Evolutionary conservation across 2,329 filamentous ascomycete genomes (phyloP), one percentile per base, ranked within the genome.

Genomic region (Tolypocladium cylindrosporum): DNA sequence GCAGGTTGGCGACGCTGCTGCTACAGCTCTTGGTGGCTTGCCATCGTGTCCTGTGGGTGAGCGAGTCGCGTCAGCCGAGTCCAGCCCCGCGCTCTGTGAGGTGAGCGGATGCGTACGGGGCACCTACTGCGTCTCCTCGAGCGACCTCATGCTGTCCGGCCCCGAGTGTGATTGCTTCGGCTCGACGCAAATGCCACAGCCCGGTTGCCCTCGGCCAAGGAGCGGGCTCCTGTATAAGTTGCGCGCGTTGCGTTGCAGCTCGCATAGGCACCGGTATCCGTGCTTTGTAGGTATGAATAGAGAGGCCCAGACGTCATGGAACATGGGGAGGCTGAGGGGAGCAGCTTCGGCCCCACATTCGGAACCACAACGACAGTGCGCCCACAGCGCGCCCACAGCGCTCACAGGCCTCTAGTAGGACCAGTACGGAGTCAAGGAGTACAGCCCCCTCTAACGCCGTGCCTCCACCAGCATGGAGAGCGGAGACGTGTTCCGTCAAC

Each of bases 21-120:
- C 80, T 79, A 66, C 84, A 76, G 64, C 74, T 76, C 67, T 84
- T 80, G 42, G 87, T 85, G 65, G 79, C 76, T 66, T 82, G 76
- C 89, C 88, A 91, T 81, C 85, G 81, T 69, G 77, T 75, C 69
- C 88, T 90, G 65, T 39, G 56, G 19, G 11, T 4, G 40, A 24
- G 34, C 16, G 37, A 53, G 57, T 57, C 58, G 45, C 54, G 57
- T 61, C 54, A 60, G 58, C 40, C 36, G 19, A 6, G 36, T 43
- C 16, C 24, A 48, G 36, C 37, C 27, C 37, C 34, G 27, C 45
- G 31, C 45, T 31, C 45, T 1, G 7, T 31, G 48, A 36, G 19
- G 31, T 36, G 48, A 34, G 27, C 31, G 48, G 31, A 39, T 41
- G n/a, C 6, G 40, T 21, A 39, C 19, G 55, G 31, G 56, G 52